Base-by-base conservation (phyloP, 169 alveolate species). In the Plasmodium knowlesi region DNA sequence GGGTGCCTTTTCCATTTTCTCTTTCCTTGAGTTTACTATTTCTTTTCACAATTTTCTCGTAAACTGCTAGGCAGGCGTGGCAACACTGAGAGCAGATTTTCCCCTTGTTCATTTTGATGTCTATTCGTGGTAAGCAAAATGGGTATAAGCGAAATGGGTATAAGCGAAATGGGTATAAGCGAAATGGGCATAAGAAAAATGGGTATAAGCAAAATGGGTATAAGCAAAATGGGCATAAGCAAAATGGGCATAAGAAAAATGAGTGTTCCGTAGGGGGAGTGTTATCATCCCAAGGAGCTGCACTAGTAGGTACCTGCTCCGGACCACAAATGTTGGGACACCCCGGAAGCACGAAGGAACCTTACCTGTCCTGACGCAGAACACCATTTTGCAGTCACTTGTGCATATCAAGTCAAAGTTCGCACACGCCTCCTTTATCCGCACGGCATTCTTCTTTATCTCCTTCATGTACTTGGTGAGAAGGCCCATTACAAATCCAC, bases 11-110 rank as follows among this genome's bases (percentile, higher is more conserved):
- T 16, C 41, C 32, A 14, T 74, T 19, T 46, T n/a, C 53, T 19
- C 61, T 67, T 19, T 37, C 41, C 78, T 67, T 91, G 19, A 82
- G 78, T 10, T 71, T 34, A 8, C n/a, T 82, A 82, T 82, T 91
- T 82, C 95, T 70, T 73, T 91, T 91, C 53, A 91, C 0, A 81
- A 91, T 78, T 91, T 91, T 91, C 57, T 91, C 92, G 43, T 91
- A 91, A 16, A 91, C 92, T 4, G 86, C 34, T 82, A 91, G 22
- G 37, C 95, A 91, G 22, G 99, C 99, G 95, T 98, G 99, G 14
- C 99, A 98, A 54, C 99, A 98, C 94, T 98, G 98, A 39, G 99
- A 98, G 12, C 98, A 98, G 16, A 98, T 97, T 94, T 98, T 98
- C 5, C 99, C 99, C 88, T 97, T 96, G 46, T 98, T 98, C 99